Evolutionary conservation across 1,139 yeast species (phyloP), one percentile per base, ranked within the genome.

Genomic region (Pichia inconspicua): DNA sequence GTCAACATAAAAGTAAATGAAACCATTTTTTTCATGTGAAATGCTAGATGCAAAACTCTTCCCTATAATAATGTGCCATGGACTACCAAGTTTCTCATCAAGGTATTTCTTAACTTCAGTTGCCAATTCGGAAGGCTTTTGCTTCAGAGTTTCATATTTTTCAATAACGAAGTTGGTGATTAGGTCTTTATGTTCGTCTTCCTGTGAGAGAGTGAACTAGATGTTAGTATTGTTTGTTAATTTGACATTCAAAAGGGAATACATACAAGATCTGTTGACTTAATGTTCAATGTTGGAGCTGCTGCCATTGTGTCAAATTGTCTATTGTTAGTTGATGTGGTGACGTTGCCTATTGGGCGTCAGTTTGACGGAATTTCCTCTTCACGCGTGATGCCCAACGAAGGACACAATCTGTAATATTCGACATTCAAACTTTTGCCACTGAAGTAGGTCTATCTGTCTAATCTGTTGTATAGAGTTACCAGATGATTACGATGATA

Each of bases 41-140:
- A 94, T 96, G 63, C 84, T 89, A 47, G 94, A 82, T 5, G 97
- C 97, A 67, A 92, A 92, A 60, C 85, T 85, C 65, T 82, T 81
- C 31, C 98, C 99, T 46, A 89, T 97, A 51, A 92, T 80, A 31
- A 89, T 94, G 65, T 92, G 97, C 98, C 98, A 92, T 25, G 95
- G 81, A 42, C 84, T 78, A 1, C 96, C 96, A 58, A 75, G 84
- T 50, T 67, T 64, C 40, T 71, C 67, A 62, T 84, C 90, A 57
- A 82, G 64, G 57, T 83, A 88, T 62, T 85, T 86, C 70, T 92
- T 92, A 55, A 90, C 71, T 54, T 71, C 75, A 0, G 88, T 81
- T 15, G 98, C 97, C 43, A 88, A 74, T 55, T 90, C 97, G 59
- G 84, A 76, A 53, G 82, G 84, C 39, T 78, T 64, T 45, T 69